These are phyloP conservation scores for Colletotrichum somersetense DNA, from an alignment of 2,329 filamentous ascomycete genomes.

Conservation along the genomic window DNA sequence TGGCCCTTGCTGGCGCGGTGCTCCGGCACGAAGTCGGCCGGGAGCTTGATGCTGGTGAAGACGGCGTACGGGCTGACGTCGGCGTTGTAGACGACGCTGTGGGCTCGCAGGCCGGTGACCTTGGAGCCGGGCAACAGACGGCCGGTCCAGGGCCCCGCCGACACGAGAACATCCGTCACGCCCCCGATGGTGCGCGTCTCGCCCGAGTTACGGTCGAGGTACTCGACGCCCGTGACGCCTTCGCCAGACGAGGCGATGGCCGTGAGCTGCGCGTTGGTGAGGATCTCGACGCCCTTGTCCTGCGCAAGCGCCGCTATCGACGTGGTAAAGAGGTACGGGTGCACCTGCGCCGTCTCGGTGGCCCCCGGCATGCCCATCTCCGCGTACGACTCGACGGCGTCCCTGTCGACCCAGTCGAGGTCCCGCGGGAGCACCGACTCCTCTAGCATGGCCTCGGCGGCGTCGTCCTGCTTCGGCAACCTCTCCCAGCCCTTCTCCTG, in stretches of 20 bases:
- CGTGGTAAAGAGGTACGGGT: conserved; percentile 91
- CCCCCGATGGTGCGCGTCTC: conserved; percentile 53
- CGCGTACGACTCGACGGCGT: conserved; percentile 77
- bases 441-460: conserved; percentile 61
- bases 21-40: conserved; percentile 70
- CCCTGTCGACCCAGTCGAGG: conserved; percentile 84
- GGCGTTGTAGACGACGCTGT: conserved; percentile 74
- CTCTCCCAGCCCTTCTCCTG: conserved; percentile 68
- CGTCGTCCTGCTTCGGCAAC: conserved; percentile 69
- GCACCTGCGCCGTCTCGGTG: conserved; percentile 89
- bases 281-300: conserved; percentile 76
- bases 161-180: conserved; percentile 67
- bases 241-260: conserved; percentile 69
- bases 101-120: conserved; percentile 70
- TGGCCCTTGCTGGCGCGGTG: conserved; percentile 62
- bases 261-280: conserved; percentile 75
- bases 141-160: conserved; percentile 74
- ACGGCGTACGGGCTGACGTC: conserved; percentile 80
- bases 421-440: conserved; percentile 78
- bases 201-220: conserved; percentile 62
- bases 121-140: conserved; percentile 68
- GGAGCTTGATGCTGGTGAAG: conserved; percentile 88
- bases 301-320: conserved; percentile 82
- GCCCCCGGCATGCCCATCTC: conserved; percentile 80
- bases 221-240: conserved; percentile 72